Base-by-base conservation (phyloP, 202 grass and related monocot genomes). In the Saccharum hybrid region DNA sequence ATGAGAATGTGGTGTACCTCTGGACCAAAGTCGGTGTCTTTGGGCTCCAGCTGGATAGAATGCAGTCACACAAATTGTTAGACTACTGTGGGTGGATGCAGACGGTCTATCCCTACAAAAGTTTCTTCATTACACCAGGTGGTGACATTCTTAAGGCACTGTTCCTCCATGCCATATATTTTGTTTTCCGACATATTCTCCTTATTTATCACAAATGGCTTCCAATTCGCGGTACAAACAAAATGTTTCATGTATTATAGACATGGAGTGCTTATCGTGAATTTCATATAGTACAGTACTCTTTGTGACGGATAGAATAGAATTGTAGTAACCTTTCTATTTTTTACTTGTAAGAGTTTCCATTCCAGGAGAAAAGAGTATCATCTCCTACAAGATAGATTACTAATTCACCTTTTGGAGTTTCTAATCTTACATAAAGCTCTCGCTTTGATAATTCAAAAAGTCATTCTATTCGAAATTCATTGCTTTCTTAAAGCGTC, bases 41-140 rank as follows among this genome's bases (percentile, higher is more conserved):
- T 13, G 72, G 26, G 2, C 18, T 74, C 30, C 72, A 74, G 48
- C 28, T 74, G 37, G 48, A 74, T 6, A 37, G 30, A 57, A 57
- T 74, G 49, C 2, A 38, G 30, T 37, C 30, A 33, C 19, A 13
- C 18, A 36, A 37, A 49, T 51, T 74, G 4, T 14, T 74, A 10
- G 8, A 34, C 31, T 36, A 56, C 15, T 56, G 18, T 33, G 15
- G 16, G 15, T 34, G 8, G 46, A 56, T 74, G 16, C 30, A 37
- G 3, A 56, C 0, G 72, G 16, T 74, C 16, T 74, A 57, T 57
- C 30, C 72, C 9, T 74, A 57, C 48, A 74, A n/a, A 74, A 74
- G 72, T 7, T 74, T 57, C 72, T 74, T 74, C 49, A 10, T 21
- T 74, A 18, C 72, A 74, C 3, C 30, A 74, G 72, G 72, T 74